Percentiles rank a stretch among this genome's conserved stretches.
Conservation (phyloP, 2,329 filamentous ascomycete genomes). For the Phyllosticta ampelicida region DNA sequence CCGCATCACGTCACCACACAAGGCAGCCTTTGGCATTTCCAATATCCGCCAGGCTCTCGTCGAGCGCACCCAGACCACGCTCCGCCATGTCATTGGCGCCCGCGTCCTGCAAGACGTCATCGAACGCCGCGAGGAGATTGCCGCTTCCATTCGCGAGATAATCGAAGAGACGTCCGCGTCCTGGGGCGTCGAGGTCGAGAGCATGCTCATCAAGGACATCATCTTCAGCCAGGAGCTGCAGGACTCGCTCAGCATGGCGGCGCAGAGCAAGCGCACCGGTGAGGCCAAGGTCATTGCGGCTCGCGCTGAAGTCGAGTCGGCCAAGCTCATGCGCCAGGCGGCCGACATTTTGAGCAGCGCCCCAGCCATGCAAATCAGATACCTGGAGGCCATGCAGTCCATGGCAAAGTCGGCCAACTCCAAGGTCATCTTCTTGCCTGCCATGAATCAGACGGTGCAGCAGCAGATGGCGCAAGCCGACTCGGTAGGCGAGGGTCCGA, state of each 20-base stretch:
- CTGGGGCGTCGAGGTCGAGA: slow-evolving; percentile 95
- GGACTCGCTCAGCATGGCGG: slow-evolving; percentile 94
- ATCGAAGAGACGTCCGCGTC: slow-evolving; percentile 90
- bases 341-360: slow-evolving; percentile 87
- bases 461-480: slow-evolving; percentile 37
- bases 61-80: slow-evolving; percentile 94
- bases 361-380: slow-evolving; percentile 96
- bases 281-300: slow-evolving; percentile 98
- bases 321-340: slow-evolving; percentile 82
- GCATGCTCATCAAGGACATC: slow-evolving; percentile 99
- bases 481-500: slow-evolving; percentile 45
- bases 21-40: slow-evolving; percentile 90
- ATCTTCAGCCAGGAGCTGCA: slow-evolving; percentile 94
- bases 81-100: slow-evolving; percentile 92
- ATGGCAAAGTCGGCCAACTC: slow-evolving; percentile 91
- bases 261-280: slow-evolving; percentile 95
- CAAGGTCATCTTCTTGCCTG: slow-evolving; percentile 78
- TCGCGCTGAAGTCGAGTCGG: slow-evolving; percentile 89
- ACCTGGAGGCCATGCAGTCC: slow-evolving; percentile 95
- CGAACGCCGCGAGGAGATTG: slow-evolving; percentile 94
- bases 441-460: slow-evolving; percentile 49
- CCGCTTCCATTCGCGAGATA: slow-evolving; percentile 88
- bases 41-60: slow-evolving; percentile 93
- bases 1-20: slow-evolving; percentile 90
- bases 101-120: slow-evolving; percentile 96